Base-by-base conservation (phyloP, 1,139 yeast genomes). In the Pneumocystis canis region DNA sequence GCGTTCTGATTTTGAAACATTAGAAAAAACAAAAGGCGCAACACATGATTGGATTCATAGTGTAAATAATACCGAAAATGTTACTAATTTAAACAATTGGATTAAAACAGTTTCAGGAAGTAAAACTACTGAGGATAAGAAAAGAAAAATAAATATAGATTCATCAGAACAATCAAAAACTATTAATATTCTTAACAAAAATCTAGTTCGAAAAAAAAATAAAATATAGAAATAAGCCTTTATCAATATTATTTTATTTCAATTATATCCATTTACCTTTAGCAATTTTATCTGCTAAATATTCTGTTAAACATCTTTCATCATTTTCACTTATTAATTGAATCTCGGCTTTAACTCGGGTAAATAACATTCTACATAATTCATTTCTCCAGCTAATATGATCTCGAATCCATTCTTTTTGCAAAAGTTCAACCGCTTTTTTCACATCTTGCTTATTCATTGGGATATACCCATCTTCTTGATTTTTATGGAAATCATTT, bases 271-370 rank as follows among this genome's bases (percentile, higher is more conserved):
- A 47, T 47, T 47, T 28, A 2, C 54, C 54, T 47, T 47, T 47
- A 9, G 54, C 6, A 11, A 47, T 47, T 47, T 47, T 47, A 47
- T 47, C 54, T 47, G 54, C 54, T 47, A 47, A 7, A 47, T 47
- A 47, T 47, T 60, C 32, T 37, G 62, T 53, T 37, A n/a, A 28
- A 58, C 56, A 30, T 32, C 33, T 57, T 5, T 18, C 31, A 54
- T 39, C 32, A 35, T 41, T 56, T 16, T 54, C 33, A 25, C 63
- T 62, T 14, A 60, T 59, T n/a, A 75, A 73, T 67, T 84, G 82
- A 78, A 84, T 78, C 69, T 84, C 89, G 0, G 85, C 83, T 68
- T 83, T 84, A 65, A 78, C 78, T 37, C 76, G 75, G 37, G 84
- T 71, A 47, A 81, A 71, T 65, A 84, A 67, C 60, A 82, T 81